phyloP scores from a whole-genome alignment of 352 stramenopile genomes.

The Pythium utonaiense region DNA sequence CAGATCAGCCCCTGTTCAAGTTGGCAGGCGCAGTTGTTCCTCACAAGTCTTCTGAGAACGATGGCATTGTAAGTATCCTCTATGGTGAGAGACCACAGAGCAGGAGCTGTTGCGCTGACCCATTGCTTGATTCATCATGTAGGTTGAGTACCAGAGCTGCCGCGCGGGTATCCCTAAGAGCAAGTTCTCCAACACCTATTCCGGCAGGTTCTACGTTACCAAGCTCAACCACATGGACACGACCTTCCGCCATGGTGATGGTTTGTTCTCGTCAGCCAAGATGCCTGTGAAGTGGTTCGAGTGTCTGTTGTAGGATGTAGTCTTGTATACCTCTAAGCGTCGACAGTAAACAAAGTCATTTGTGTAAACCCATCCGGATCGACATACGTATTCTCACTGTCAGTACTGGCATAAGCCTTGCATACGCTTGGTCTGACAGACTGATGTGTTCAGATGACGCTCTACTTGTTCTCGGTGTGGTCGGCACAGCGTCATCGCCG shows the following conservation, averaged over 20 bases:
- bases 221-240: constrained; percentile 67
- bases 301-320: constrained; percentile 28
- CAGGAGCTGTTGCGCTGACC: not conserved
- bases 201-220: constrained; percentile 47
- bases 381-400: too few species aligned
- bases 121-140: constrained; percentile 1
- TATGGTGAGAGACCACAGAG: not conserved
- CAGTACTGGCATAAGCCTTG: too few species aligned
- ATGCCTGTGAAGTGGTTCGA: constrained; percentile 75
- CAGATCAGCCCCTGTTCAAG: constrained; percentile 30
- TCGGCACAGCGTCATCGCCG: too few species aligned
- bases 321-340: too few species aligned
- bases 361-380: too few species aligned
- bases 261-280: constrained; percentile 37
- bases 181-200: constrained; percentile 38
- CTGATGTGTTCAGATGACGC: too few species aligned
- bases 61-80: constrained; percentile 41
- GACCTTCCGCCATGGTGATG: constrained; percentile 56
- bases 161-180: constrained; percentile 30
- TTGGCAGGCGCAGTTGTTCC: constrained; percentile 31
- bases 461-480: too few species aligned
- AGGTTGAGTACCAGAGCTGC: constrained; percentile 64
- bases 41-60: constrained; percentile 52
- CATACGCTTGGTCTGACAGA: too few species aligned
- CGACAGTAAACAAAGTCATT: too few species aligned